Evolutionary conservation across 2,329 filamentous ascomycete species (phyloP).

Genomic region (Pseudophaeomoniella oleicola): DNA sequence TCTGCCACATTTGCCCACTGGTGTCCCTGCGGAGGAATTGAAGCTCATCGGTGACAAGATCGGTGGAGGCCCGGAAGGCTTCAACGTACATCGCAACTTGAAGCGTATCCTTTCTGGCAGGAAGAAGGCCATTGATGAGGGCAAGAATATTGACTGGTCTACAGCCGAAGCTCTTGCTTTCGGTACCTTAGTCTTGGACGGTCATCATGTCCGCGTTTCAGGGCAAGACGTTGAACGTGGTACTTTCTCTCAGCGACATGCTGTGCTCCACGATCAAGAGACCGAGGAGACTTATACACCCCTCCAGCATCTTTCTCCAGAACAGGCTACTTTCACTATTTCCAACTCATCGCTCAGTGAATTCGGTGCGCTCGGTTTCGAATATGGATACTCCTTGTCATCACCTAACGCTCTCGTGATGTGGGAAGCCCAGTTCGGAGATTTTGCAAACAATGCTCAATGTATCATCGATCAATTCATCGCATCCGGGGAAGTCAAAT

Average conservation of each 20-base stretch:
- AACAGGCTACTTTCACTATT: constrained; percentile 92
- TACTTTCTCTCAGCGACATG: constrained; percentile 96
- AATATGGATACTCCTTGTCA: constrained; percentile 95
- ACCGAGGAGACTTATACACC: constrained; percentile 87
- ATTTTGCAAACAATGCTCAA: constrained; percentile 99
- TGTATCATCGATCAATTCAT: constrained; percentile 99
- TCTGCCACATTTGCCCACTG: constrained; percentile 79
- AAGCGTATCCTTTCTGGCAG: constrained; percentile 87
- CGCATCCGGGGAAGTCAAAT: constrained; percentile 93
- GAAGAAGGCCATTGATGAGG: constrained; percentile 82
- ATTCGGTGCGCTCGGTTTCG: constrained; percentile 74
- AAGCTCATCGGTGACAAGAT: constrained; percentile 74
- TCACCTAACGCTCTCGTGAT: constrained; percentile 95
- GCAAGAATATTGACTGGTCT: constrained; percentile 92
- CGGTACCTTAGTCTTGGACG: constrained; percentile 77
- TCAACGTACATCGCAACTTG: constrained; percentile 83
- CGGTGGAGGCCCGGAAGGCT: constrained; percentile 64
- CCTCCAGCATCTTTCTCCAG: constrained; percentile 72
- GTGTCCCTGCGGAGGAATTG: constrained; percentile 56
- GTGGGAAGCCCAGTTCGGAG: constrained; percentile 99
- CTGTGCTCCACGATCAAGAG: constrained; percentile 95
- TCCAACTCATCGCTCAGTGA: constrained; percentile 82
- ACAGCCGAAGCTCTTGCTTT: constrained; percentile 95
- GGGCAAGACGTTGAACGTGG: constrained; percentile 98
- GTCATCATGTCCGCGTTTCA: constrained; percentile 92